Evolutionary conservation across 345 rosid genomes (phyloP).

Genomic region (Acer yangbiense): DNA sequence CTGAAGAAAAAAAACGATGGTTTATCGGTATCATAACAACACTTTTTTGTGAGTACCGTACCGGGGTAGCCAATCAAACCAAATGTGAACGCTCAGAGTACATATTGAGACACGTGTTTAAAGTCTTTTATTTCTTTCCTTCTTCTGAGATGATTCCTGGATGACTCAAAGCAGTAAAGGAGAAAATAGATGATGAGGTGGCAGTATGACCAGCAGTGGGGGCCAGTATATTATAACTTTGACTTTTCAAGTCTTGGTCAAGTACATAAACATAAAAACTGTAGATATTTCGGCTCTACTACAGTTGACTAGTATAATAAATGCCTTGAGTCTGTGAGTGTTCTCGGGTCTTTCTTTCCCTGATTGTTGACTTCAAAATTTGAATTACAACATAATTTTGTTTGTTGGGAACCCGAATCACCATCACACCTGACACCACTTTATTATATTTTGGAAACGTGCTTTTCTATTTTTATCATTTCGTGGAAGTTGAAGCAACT

Average conservation of each 20-base stretch:
- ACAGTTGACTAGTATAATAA: background rate
- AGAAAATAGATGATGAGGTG: no score
- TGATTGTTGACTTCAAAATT: background rate
- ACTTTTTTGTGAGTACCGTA: no score
- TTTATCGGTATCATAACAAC: no score
- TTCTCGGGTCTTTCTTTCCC: background rate
- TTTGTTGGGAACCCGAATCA: background rate
- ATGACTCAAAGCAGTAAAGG: no score
- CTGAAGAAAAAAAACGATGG: no score
- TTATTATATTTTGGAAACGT: background rate
- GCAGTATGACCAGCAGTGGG: no score
- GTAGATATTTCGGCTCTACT: constrained; percentile 4
- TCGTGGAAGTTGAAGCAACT: constrained; percentile 5
- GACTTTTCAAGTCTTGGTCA: no score
- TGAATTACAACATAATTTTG: background rate
- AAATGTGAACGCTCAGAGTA: no score
- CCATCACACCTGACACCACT: background rate
- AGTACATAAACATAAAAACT: background rate
- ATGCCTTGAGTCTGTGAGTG: background rate
- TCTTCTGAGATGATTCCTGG: no score
- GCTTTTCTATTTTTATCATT: background rate
- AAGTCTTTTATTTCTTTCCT: no score
- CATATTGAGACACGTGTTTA: no score
- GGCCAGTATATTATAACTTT: background rate
- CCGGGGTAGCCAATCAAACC: no score